Conservation (phyloP, 2,329 filamentous ascomycete species). For the Neofusicoccum ribis region DNA sequence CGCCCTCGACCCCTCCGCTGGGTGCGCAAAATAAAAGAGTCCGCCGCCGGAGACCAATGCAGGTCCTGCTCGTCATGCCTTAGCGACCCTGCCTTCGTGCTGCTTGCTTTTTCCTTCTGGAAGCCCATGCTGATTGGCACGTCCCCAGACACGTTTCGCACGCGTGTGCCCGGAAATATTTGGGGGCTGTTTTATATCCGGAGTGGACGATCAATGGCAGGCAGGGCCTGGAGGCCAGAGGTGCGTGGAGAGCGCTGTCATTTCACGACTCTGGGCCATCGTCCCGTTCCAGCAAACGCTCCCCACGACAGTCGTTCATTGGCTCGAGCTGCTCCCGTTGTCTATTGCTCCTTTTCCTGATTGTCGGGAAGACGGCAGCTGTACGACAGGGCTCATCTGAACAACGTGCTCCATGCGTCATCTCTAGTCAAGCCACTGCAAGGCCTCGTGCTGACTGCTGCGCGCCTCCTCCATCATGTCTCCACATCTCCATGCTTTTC, state of each 20-base stretch:
- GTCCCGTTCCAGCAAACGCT: slow-evolving; percentile 1
- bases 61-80: not conserved
- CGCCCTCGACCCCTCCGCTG: not conserved
- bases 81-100: not conserved
- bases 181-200: not conserved
- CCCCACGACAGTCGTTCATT: not conserved
- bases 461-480: slow-evolving; percentile 2
- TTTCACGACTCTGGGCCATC: not conserved
- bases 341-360: slow-evolving; percentile 9
- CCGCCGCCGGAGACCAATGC: not conserved
- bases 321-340: not conserved
- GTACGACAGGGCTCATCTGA: not conserved
- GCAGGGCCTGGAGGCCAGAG: not conserved
- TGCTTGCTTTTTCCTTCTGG: slow-evolving; percentile 14
- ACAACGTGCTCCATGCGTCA: not conserved
- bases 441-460: slow-evolving; percentile 3
- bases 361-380: not conserved
- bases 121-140: not conserved
- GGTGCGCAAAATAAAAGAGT: not conserved
- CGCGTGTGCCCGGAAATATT: not conserved
- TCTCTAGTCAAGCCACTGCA: not conserved
- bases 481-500: slow-evolving; percentile 17
- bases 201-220: not conserved
- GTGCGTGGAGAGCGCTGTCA: not conserved
- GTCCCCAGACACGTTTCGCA: not conserved